Evolutionary conservation across 495 filamentous ascomycete species (phyloP).

Genomic region (Tuber calosporum): DNA sequence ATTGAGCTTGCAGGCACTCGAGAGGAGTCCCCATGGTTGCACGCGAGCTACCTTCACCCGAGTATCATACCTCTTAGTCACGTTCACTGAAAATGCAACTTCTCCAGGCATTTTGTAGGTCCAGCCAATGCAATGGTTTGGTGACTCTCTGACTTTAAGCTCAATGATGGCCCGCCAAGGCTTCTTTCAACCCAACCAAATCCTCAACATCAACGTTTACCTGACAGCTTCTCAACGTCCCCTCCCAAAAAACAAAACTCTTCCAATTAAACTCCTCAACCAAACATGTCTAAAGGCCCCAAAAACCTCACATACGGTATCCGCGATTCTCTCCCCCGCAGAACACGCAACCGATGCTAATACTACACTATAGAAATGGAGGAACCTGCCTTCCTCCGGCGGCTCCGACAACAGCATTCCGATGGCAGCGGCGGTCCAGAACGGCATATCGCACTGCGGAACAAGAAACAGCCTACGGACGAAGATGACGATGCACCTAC

Average conservation of each 20-base stretch:
- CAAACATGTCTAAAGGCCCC: slow-evolving; percentile 45
- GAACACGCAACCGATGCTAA: slow-evolving; percentile 5
- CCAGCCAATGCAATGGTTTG: not conserved
- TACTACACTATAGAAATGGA: slow-evolving; percentile 40
- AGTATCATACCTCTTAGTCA: too few species aligned
- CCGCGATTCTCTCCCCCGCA: not conserved
- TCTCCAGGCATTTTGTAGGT: not conserved
- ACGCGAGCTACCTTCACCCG: too few species aligned
- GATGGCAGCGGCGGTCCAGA: slow-evolving; percentile 43
- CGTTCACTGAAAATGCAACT: not conserved
- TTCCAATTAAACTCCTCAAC: not conserved
- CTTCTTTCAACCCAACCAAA: slow-evolving; percentile 2
- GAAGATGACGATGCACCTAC: slow-evolving; percentile 47
- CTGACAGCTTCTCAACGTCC: not conserved
- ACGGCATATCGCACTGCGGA: slow-evolving; percentile 44
- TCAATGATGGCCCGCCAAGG: slow-evolving; percentile 14
- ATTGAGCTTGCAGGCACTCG: too few species aligned
- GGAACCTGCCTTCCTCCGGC: slow-evolving; percentile 44
- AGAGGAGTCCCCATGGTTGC: too few species aligned
- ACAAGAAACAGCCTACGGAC: slow-evolving; percentile 40
- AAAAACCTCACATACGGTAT: slow-evolving; percentile 47
- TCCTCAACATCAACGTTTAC: slow-evolving; percentile 3
- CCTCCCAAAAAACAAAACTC: not conserved
- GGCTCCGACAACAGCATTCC: slow-evolving; percentile 45
- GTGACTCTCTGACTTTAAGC: not conserved